Evolutionary conservation across 176 grass and related monocot genomes (phyloP).

Genomic region (Juncus effusus): DNA sequence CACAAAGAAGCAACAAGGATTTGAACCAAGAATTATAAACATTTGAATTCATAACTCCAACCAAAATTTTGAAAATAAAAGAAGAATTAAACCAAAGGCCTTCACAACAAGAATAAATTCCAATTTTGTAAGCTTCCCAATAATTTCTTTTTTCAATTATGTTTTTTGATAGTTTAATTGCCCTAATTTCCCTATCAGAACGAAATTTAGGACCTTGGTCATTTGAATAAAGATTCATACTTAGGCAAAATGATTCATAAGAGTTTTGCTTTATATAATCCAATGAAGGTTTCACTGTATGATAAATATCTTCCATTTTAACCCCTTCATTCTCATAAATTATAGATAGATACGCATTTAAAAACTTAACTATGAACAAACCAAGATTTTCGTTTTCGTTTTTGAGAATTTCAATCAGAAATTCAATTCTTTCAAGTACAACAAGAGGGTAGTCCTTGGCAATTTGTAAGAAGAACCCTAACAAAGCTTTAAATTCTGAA

Average conservation of each 20-base stretch:
- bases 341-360: slow-evolving; percentile 48
- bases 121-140: slow-evolving; percentile 80
- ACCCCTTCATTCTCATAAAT: slow-evolving; percentile 31
- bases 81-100: slow-evolving; percentile 76
- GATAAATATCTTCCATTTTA: slow-evolving; percentile 35
- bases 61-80: slow-evolving; percentile 76
- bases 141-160: slow-evolving; percentile 59
- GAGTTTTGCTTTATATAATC: slow-evolving; percentile 46
- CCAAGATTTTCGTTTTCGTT: slow-evolving; percentile 32
- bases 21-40: slow-evolving; percentile 66
- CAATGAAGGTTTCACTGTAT: slow-evolving; percentile 40
- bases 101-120: slow-evolving; percentile 64
- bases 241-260: slow-evolving; percentile 59
- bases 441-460: slow-evolving; percentile 47
- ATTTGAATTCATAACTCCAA: slow-evolving; percentile 41
- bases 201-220: slow-evolving; percentile 36
- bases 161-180: slow-evolving; percentile 44
- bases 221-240: slow-evolving; percentile 36
- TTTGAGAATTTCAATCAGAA: slow-evolving; percentile 42
- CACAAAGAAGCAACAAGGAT: slow-evolving; percentile 58
- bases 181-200: slow-evolving; percentile 52
- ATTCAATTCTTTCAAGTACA: slow-evolving; percentile 52
- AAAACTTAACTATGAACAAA: slow-evolving; percentile 42
- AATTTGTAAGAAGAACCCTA: slow-evolving; percentile 55
- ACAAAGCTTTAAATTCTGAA: slow-evolving; percentile 37